Base-by-base conservation (phyloP, 345 rosid species). In the Gossypioides kirkii region DNA sequence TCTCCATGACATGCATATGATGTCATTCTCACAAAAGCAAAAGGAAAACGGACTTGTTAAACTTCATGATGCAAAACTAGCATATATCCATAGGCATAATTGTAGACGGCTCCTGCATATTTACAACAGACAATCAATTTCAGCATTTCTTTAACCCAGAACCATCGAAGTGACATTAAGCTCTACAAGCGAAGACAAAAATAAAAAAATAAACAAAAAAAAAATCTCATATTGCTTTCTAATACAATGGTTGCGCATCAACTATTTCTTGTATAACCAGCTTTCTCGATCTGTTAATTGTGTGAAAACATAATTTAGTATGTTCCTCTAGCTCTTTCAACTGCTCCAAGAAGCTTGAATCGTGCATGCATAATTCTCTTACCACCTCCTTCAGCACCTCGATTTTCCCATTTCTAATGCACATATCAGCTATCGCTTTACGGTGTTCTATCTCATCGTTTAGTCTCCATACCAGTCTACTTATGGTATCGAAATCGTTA, bases 301-400 rank as follows among this genome's bases (percentile, higher is more conserved):
- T 88, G 73, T 89, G 89, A 61, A 89, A 88, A 79, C 93, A 92
- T 63, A 90, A 73, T 77, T 80, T 86, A 20, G 89, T 78, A 66
- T 89, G 92, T 61, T 83, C 83, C 67, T 95, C 98, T 38, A 92
- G 93, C 81, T 95, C 99, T 71, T 85, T 86, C 8, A 95, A 60
- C 76, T 85, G 91, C 76, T 91, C 93, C 74, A 81, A 69, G 76
- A 90, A 91, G 43, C 84, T 52, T 7, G 81, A 55, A 32, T 88
- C 83, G 7, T 86, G 86, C 55, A 71, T 59, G 4, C 70, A 32
- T n/a, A 90, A 77, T 70, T 85, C 97, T 46, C 72, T 88, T 74
- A 87, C 80, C 12, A 87, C 92, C 77, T 87, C 90, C 74, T 78
- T 88, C 65, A 88, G 54, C 32, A 86, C 83, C 62, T 92, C 90